Percentiles rank a stretch among this genome's conserved stretches.
Conservation (phyloP, 2,329 filamentous ascomycete species). For the Lecanicillium sp. region DNA sequence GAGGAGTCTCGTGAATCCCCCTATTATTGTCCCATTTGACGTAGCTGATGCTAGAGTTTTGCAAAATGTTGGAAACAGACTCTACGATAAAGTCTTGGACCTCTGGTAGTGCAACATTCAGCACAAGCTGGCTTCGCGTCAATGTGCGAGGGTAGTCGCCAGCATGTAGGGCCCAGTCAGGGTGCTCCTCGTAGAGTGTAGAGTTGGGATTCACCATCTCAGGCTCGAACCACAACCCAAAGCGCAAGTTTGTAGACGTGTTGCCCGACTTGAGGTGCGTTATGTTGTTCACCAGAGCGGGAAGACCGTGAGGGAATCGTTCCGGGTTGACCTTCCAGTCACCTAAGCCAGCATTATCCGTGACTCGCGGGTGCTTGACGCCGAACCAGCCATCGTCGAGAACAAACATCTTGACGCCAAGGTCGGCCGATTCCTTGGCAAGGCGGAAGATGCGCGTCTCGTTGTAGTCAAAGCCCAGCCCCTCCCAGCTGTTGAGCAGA, state of each 20-base stretch:
- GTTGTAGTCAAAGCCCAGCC: conserved; percentile 50
- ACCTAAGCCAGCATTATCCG: conserved; percentile 50
- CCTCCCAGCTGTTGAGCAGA: conserved; percentile 60
- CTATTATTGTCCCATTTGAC: conserved; percentile 65
- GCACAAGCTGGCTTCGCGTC: conserved; percentile 49
- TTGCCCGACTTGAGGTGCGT: conserved; percentile 39
- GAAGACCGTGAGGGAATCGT: conserved; percentile 50
- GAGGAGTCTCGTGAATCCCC: conserved; percentile 51
- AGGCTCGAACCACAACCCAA: conserved; percentile 60
- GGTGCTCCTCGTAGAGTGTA: conserved; percentile 50
- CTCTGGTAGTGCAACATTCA: conserved; percentile 51
- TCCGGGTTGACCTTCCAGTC: conserved; percentile 53
- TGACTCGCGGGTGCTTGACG: conserved; percentile 48
- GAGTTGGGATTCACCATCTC: conserved; percentile 61
- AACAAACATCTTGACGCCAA: conserved; percentile 56
- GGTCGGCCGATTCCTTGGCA: conserved; percentile 45
- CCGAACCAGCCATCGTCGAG: conserved; percentile 64
- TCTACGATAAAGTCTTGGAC: conserved; percentile 56
- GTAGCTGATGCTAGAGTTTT: conserved; percentile 45
- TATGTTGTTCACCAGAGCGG: conserved; percentile 40
- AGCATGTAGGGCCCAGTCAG: conserved; percentile 55
- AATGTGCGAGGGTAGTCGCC: conserved; percentile 47
- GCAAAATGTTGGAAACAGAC: conserved; percentile 44
- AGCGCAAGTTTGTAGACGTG: conserved; percentile 40
- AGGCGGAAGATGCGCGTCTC: conserved; percentile 45